Conservation (phyloP, 2,329 filamentous ascomycete genomes). For the Epichloe typhina region DNA sequence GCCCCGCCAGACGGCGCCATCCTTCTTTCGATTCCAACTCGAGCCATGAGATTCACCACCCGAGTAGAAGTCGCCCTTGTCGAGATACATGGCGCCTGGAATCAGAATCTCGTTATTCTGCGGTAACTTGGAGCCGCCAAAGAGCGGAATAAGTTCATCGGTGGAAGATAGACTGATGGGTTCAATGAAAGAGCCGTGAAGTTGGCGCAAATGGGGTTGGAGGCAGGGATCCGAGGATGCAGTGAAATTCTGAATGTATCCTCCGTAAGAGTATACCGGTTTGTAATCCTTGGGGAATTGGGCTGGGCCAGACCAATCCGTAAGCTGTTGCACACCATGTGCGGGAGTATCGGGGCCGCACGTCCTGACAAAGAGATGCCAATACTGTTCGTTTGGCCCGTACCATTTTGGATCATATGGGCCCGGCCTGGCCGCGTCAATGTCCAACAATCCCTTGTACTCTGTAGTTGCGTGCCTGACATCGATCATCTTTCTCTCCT, state of each 20-base stretch:
- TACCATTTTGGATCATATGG: constrained; percentile 35
- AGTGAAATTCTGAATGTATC: constrained; percentile 46
- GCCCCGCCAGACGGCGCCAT: constrained; percentile 49
- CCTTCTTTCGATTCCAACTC: constrained; percentile 43
- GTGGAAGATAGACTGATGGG: constrained; percentile 37
- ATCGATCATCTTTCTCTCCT: constrained; percentile 27
- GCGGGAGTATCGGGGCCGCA: constrained; percentile 37
- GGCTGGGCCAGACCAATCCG: constrained; percentile 20
- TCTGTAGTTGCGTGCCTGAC: constrained; percentile 29
- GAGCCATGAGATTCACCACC: constrained; percentile 42
- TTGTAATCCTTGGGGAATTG: constrained; percentile 22
- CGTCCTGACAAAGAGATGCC: constrained; percentile 42
- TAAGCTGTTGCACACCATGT: constrained; percentile 23
- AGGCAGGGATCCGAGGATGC: constrained; percentile 44
- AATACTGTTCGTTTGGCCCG: constrained; percentile 36
- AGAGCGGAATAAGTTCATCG: constrained; percentile 44
- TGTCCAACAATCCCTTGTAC: constrained; percentile 26
- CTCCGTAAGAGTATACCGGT: constrained; percentile 26
- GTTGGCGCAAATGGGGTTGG: constrained; percentile 35
- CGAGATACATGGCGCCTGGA: constrained; percentile 52
- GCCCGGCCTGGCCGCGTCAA: constrained; percentile 22
- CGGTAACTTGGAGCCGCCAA: constrained; percentile 48
- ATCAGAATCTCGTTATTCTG: constrained; percentile 53
- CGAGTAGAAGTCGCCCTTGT: constrained; percentile 42
- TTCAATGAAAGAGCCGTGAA: constrained; percentile 45